Evolutionary conservation across 352 stramenopile genomes (phyloP).

Genomic region (Phytophthora quininea): DNA sequence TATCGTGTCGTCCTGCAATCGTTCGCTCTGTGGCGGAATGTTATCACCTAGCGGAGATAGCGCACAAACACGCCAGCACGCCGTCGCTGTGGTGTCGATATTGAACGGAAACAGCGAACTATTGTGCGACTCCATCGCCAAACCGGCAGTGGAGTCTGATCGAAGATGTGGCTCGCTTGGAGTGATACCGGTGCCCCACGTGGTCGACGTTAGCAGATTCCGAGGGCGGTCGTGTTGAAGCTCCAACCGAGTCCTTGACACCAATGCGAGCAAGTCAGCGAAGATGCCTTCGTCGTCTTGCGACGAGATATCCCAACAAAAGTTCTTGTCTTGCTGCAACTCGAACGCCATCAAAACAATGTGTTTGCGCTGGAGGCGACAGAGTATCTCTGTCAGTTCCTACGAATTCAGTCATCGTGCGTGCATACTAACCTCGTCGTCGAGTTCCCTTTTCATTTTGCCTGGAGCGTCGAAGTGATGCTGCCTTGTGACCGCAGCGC

Average conservation of each 20-base stretch:
- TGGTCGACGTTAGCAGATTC: neutral
- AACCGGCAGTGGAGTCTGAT: constrained; percentile 11
- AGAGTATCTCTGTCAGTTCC: too few relatives aligned
- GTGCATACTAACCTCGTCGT: too few relatives aligned
- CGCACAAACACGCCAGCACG: constrained; percentile 31
- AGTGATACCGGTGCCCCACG: constrained; percentile 11
- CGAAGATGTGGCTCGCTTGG: constrained; percentile 17
- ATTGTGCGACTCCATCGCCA: constrained; percentile 22
- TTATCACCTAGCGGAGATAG: too few relatives aligned
- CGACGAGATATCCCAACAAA: too few relatives aligned
- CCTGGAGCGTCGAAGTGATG: too few relatives aligned
- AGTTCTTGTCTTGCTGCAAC: too few relatives aligned
- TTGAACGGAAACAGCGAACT: constrained; percentile 27
- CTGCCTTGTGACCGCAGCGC: constrained; percentile 42
- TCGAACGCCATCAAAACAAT: too few relatives aligned
- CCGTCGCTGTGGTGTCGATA: constrained; percentile 16
- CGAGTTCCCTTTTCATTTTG: too few relatives aligned
- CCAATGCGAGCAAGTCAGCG: neutral
- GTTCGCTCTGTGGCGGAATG: too few relatives aligned
- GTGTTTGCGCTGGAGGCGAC: too few relatives aligned
- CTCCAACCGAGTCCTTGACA: neutral
- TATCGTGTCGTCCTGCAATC: too few relatives aligned
- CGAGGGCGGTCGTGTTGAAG: neutral
- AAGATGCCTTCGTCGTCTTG: neutral
- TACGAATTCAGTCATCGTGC: too few relatives aligned